These are phyloP conservation scores for Apiotrichum domesticum DNA, from an alignment of 1,284 basidiomycete genomes.

Conservation along the genomic window DNA sequence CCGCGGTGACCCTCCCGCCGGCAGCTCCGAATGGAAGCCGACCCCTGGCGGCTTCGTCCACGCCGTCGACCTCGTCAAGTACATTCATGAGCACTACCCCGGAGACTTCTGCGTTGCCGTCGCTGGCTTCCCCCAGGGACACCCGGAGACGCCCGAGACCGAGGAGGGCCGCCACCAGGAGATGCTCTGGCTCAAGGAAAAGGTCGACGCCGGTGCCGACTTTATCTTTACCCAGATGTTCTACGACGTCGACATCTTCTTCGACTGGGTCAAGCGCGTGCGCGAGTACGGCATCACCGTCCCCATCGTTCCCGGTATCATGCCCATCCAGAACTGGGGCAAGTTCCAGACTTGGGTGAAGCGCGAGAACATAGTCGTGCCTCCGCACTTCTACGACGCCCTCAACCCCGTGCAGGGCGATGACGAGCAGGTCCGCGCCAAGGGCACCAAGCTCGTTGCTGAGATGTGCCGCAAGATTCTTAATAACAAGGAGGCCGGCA, in stretches of 20 bases:
- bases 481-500: conserved; percentile 63
- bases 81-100: conserved; percentile 72
- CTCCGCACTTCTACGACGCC: conserved; percentile 68
- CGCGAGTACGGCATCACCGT: conserved; percentile 81
- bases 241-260: conserved; percentile 84
- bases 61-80: conserved; percentile 81
- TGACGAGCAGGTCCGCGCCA: conserved; percentile 80
- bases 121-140: conserved; percentile 76
- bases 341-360: conserved; percentile 89
- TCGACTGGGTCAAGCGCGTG: conserved; percentile 76
- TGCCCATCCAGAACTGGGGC: conserved; percentile 97
- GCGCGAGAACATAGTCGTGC: conserved; percentile 78
- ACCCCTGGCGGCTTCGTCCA: conserved; percentile 82
- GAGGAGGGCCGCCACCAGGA: conserved; percentile 54
- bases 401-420: conserved; percentile 87
- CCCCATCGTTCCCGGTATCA: conserved; percentile 86
- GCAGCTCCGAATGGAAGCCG: conserved; percentile 83
- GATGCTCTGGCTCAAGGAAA: conserved; percentile 77
- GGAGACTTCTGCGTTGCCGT: conserved; percentile 94
- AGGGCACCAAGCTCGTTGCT: conserved; percentile 80
- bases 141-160: conserved; percentile 57
- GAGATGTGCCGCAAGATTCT: conserved; percentile 81
- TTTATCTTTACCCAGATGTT: conserved; percentile 97
- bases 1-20: conserved; percentile 84
- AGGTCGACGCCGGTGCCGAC: conserved; percentile 91